Evolutionary conservation across 148 eudicot genomes (phyloP).

Genomic region (Fagopyrum homotropicum): DNA sequence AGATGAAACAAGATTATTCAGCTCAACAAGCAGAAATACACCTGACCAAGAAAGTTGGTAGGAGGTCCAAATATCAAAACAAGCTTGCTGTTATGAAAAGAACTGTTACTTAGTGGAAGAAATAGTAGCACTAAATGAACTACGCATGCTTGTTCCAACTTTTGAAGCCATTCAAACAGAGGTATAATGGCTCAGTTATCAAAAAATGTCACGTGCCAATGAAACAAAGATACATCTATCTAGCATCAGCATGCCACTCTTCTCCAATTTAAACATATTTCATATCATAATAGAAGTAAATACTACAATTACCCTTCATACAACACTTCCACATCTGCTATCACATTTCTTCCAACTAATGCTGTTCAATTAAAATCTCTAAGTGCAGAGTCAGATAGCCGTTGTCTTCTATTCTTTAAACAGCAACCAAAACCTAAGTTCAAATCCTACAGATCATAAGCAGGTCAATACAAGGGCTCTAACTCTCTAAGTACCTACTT

Average conservation of each 20-base stretch:
- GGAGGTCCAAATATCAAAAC: neutral
- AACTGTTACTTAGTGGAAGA: neutral
- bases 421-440: no score
- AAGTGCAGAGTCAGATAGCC: no score
- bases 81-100: neutral
- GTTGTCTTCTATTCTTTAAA: no score
- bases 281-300: no score
- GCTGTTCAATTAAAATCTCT: no score
- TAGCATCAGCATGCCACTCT: neutral
- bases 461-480: neutral
- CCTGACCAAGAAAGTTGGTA: neutral
- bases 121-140: neutral
- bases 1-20: neutral
- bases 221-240: no score
- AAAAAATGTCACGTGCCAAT: neutral
- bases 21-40: neutral
- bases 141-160: neutral
- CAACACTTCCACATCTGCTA: no score
- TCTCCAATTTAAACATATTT: neutral
- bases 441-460: neutral
- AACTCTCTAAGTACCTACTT: neutral
- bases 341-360: no score
- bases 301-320: no score
- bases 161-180: slow-evolving; percentile 4
- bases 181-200: neutral